phyloP scores from a whole-genome alignment of 441 rosid species.

The Jatropha multifida region DNA sequence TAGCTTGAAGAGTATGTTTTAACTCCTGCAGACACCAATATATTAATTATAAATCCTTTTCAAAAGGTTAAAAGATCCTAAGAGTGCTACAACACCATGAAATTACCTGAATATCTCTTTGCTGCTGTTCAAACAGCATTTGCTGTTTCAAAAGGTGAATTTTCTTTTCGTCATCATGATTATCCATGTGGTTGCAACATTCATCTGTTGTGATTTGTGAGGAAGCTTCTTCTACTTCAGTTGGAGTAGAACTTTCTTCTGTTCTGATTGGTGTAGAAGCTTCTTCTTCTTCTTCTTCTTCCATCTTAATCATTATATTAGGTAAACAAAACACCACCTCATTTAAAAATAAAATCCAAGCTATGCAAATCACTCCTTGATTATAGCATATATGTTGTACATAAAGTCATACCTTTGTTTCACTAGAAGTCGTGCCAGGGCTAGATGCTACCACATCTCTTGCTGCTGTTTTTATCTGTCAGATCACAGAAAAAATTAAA shows the following conservation, averaged over 20 bases:
- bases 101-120: conserved; percentile 64
- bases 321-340: conserved; percentile 9
- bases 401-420: conserved; percentile 31
- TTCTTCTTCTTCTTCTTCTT: conserved; percentile 32
- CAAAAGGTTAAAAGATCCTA: background rate
- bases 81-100: background rate
- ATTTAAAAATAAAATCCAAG: conserved; percentile 13
- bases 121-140: conserved; percentile 65
- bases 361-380: background rate
- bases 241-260: conserved; percentile 24
- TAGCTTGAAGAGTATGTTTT: conserved; percentile 53
- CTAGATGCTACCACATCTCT: conserved; percentile 34
- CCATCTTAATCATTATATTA: conserved; percentile 37
- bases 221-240: conserved; percentile 39
- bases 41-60: conserved; percentile 5
- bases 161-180: conserved; percentile 48
- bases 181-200: conserved; percentile 27
- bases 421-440: conserved; percentile 30
- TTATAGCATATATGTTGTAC: background rate
- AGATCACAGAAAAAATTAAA: conserved; percentile 12
- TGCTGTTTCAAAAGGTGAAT: conserved; percentile 45
- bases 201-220: conserved; percentile 41
- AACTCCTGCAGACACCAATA: conserved; percentile 49
- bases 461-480: conserved; percentile 50
- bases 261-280: too few species aligned